Base-by-base conservation (phyloP, 805 yeast species). In the Kodamaea sagamina region DNA sequence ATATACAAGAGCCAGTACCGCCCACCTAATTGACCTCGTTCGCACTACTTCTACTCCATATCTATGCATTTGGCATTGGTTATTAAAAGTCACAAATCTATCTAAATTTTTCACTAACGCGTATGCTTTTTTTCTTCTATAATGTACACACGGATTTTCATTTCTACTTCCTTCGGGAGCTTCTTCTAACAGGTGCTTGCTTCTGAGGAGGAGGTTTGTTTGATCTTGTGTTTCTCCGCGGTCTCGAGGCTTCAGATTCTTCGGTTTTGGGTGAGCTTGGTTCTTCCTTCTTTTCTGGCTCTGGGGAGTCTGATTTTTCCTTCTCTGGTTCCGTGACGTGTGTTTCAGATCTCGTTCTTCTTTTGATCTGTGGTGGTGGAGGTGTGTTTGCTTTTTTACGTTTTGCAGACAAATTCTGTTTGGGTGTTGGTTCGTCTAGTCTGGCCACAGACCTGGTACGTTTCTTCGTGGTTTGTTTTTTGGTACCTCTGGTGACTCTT, bases 391-490 rank as follows among this genome's bases (percentile, higher is more conserved):
- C 47, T 31, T 29, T 41, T 15, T 28, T 41, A 13, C 44, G 44
- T 21, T 41, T 41, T 11, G 27, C 32, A 10, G 38, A n/a, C n/a
- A n/a, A n/a, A n/a, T n/a, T 4, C 19, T 3, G 19, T 29, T 21
- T 25, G 31, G 18, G 13, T 13, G 32, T 12, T n/a, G 11, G 44
- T 22, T 47, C 49, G 26, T 47, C 58, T 15, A 53, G 47, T 35
- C 47, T 54, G 11, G 54, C 54, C 1, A 47, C 39, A 2, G 56
- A 46, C 5, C 62, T 52, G 12, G 56, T 55, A 12, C 62, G 43
- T 32, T 54, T 54, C 25, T 50, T 41, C 16, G 24, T 29, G 6
- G 25, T 26, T 18, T 27, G 27, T 17, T 19, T 17, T 21, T 16
- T 32, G 41, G 15, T 24, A 25, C 25, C 29, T 21, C 32, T 29